Conservation (phyloP, 805 yeast species). For the Candida succiphila region DNA sequence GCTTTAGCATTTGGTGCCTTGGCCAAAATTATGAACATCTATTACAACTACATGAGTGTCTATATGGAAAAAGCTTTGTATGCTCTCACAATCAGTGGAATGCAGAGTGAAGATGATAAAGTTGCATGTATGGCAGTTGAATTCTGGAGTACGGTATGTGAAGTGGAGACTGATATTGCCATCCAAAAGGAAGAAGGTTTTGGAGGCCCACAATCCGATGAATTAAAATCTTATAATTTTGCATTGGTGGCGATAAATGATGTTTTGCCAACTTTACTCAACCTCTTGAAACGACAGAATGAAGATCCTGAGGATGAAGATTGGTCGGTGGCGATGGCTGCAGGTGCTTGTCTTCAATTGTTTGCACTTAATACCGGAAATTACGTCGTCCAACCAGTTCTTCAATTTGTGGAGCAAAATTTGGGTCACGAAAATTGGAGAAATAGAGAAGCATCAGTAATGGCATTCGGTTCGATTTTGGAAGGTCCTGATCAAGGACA, state of each 20-base stretch:
- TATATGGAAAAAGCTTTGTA: slow-evolving; percentile 97
- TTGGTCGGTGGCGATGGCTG: slow-evolving; percentile 98
- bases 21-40: slow-evolving; percentile 82
- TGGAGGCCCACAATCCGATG: slow-evolving; percentile 17
- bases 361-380: slow-evolving; percentile 88
- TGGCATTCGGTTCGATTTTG: slow-evolving; percentile 96
- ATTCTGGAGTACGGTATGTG: slow-evolving; percentile 99
- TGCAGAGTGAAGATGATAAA: slow-evolving; percentile 73
- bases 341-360: slow-evolving; percentile 92
- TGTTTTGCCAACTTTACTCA: slow-evolving; percentile 79
- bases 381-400: slow-evolving; percentile 76
- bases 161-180: slow-evolving; percentile 82
- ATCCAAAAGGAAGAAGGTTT: slow-evolving; percentile 53
- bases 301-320: slow-evolving; percentile 93
- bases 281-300: slow-evolving; percentile 75
- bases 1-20: slow-evolving; percentile 94
- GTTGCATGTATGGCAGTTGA: slow-evolving; percentile 98
- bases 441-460: slow-evolving; percentile 91
- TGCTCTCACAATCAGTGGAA: slow-evolving; percentile 82
- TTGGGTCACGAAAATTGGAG: slow-evolving; percentile 64
- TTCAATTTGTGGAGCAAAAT: slow-evolving; percentile 73
- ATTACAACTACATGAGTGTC: slow-evolving; percentile 82
- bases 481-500: slow-evolving; percentile 85
- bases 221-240: slow-evolving; percentile 59
- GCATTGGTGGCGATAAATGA: slow-evolving; percentile 77